Evolutionary conservation across 495 filamentous ascomycete species (phyloP).

Genomic region (Elasticomyces elasticus): DNA sequence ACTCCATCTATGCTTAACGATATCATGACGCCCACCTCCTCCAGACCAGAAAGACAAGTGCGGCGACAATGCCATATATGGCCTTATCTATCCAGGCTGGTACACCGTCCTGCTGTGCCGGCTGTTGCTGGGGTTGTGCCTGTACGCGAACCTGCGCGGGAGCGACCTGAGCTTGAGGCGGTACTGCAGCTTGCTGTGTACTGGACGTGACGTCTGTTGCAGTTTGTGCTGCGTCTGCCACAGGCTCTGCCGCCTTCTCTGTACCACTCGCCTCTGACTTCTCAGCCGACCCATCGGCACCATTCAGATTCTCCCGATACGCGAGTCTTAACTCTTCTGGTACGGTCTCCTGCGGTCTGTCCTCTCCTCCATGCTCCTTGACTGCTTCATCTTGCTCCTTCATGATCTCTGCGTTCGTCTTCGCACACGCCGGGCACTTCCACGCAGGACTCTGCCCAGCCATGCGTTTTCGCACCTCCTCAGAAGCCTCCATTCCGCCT

Average conservation of each 20-base stretch:
- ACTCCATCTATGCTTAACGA: conserved; percentile 1
- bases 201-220: not conserved
- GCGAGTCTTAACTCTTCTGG: conserved; percentile 42
- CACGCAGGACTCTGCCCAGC: conserved; percentile 53
- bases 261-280: conserved; percentile 1
- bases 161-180: not conserved
- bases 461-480: conserved; percentile 51
- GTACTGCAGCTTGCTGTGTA: not conserved
- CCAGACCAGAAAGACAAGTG: conserved; percentile 35
- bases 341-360: conserved; percentile 30
- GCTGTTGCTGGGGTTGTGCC: not conserved
- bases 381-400: conserved; percentile 34
- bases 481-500: conserved; percentile 69
- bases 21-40: not conserved
- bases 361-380: conserved; percentile 29
- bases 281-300: conserved; percentile 37
- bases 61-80: conserved; percentile 43
- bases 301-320: conserved; percentile 36
- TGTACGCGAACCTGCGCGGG: not conserved
- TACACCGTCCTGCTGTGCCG: conserved; percentile 30
- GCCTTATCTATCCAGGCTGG: conserved; percentile 51
- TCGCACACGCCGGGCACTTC: conserved; percentile 56
- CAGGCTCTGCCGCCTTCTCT: conserved; percentile 33
- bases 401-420: conserved; percentile 63
- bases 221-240: conserved; percentile 31